These are phyloP conservation scores for Talaromyces adpressus DNA, from an alignment of 495 filamentous ascomycete genomes.

Conservation along the genomic window DNA sequence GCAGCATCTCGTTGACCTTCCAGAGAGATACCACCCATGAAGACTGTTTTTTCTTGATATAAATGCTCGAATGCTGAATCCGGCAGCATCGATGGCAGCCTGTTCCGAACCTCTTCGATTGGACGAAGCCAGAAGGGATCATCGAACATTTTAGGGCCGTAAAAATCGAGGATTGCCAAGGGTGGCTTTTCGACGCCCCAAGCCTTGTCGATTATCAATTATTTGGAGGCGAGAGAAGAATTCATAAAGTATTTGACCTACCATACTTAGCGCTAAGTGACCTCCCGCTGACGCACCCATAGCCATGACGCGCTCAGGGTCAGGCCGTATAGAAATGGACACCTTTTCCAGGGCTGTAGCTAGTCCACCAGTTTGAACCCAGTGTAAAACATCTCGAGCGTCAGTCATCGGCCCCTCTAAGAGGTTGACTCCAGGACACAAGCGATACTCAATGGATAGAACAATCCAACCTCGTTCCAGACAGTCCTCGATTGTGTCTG, in stretches of 20 bases:
- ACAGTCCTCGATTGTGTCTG: constrained; percentile 26
- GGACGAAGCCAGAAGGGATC: constrained; percentile 50
- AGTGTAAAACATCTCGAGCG: constrained; percentile 21
- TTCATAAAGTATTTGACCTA: constrained; percentile 11
- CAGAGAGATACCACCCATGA: constrained; percentile 25
- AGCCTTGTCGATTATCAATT: constrained; percentile 15
- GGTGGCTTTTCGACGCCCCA: constrained; percentile 18
- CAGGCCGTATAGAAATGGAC: constrained; percentile 13
- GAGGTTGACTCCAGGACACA: constrained; percentile 26
- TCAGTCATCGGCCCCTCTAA: constrained; percentile 24
- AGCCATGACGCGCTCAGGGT: constrained; percentile 23
- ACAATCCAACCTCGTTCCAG: constrained; percentile 32
- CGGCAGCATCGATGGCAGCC: constrained; percentile 13
- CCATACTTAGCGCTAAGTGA: constrained; percentile 22
- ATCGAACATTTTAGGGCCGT: constrained; percentile 28
- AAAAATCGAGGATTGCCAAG: constrained; percentile 28
- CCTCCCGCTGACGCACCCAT: constrained; percentile 29
- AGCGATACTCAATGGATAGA: constrained; percentile 26
- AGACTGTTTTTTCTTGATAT: constrained; percentile 23
- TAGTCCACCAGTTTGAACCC: constrained; percentile 21
- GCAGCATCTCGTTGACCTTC: constrained; percentile 21
- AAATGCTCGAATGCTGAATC: constrained; percentile 16
- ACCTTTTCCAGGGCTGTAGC: constrained; percentile 11
- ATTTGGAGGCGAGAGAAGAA: constrained; percentile 2
- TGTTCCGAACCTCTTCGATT: constrained; percentile 54